Conservation (phyloP, 1,139 yeast species). For the Ashbya aceris region DNA sequence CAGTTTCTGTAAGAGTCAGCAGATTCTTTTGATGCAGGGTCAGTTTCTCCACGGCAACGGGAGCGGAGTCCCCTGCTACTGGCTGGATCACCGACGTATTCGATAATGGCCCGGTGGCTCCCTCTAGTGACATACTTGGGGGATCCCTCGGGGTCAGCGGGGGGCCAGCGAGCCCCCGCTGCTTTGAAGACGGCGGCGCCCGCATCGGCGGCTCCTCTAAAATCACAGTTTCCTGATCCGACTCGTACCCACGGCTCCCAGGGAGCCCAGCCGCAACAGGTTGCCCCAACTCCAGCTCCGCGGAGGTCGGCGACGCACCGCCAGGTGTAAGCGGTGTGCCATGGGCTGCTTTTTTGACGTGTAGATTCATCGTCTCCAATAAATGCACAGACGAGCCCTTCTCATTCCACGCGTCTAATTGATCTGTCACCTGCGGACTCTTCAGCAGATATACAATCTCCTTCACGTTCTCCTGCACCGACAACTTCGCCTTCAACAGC, state of each 20-base stretch:
- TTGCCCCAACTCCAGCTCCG: not conserved
- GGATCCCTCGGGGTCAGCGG: not conserved
- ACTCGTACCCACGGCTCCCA: constrained; percentile 3
- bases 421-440: constrained; percentile 22
- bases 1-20: constrained; percentile 17
- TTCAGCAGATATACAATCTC: constrained; percentile 30
- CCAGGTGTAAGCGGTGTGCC: not conserved
- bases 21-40: constrained; percentile 18
- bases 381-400: constrained; percentile 17
- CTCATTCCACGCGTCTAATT: constrained; percentile 20
- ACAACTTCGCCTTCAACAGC: constrained; percentile 19
- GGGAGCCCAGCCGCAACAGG: not conserved
- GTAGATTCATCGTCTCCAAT: constrained; percentile 19
- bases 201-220: not conserved
- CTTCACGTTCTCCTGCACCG: constrained; percentile 28
- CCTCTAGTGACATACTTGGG: not conserved
- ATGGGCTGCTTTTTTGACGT: not conserved
- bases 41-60: constrained; percentile 10
- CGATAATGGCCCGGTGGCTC: not conserved
- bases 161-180: not conserved
- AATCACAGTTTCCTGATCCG: constrained; percentile 8
- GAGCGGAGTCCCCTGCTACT: not conserved
- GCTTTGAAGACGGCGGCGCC: constrained; percentile 1
- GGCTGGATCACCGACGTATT: not conserved
- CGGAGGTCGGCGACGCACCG: not conserved